phyloP scores from a whole-genome alignment of 2,329 filamentous ascomycete species.

The Fusarium chuoi region DNA sequence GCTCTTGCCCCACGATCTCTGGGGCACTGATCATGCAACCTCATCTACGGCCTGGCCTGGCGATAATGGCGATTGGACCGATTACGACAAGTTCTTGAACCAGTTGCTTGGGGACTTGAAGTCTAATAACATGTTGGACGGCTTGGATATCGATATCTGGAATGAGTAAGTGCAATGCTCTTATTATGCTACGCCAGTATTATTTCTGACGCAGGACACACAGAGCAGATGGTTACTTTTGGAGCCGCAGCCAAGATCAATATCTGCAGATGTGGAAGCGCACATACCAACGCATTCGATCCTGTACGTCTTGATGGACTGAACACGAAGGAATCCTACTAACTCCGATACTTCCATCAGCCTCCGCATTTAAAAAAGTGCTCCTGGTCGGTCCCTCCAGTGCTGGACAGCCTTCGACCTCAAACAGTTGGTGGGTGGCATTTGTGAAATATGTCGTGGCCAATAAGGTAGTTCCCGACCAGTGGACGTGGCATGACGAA shows the following conservation, averaged over 20 bases:
- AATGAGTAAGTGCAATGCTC: not conserved
- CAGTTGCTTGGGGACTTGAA: not conserved
- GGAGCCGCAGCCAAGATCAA: not conserved
- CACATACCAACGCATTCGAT: not conserved
- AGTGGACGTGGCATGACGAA: conserved; percentile 1
- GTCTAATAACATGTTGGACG: not conserved
- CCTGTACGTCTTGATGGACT: not conserved
- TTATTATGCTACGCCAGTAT: not conserved
- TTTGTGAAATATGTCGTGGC: not conserved
- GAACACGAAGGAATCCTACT: not conserved
- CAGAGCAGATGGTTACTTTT: not conserved
- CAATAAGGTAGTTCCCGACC: not conserved
- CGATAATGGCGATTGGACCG: conserved; percentile 3
- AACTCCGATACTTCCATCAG: not conserved
- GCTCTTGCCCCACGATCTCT: not conserved
- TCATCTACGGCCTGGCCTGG: not conserved
- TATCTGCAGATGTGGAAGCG: not conserved
- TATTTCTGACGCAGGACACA: not conserved
- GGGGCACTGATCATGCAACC: not conserved
- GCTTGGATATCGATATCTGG: not conserved
- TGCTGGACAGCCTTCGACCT: not conserved
- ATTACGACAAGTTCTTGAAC: not conserved
- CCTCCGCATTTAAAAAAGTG: not conserved
- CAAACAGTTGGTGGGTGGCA: conserved; percentile 1
- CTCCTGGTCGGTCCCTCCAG: not conserved